phyloP scores from a whole-genome alignment of 441 rosid species.

The Croton setiger region DNA sequence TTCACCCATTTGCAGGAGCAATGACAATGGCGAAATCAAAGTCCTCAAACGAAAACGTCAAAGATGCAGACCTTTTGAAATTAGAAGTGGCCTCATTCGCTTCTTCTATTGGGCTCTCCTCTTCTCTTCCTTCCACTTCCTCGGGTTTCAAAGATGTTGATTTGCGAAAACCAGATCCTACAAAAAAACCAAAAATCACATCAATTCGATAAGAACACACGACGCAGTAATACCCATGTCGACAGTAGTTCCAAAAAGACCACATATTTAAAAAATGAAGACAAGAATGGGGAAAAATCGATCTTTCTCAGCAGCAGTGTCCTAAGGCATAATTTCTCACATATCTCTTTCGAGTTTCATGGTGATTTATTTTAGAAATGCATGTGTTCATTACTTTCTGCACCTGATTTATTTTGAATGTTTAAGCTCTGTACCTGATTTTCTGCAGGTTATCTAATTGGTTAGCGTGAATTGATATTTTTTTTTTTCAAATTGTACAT shows the following conservation, averaged over 20 bases:
- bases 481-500: too few species aligned
- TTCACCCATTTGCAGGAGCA: not conserved
- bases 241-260: conserved; percentile 3
- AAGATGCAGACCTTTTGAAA: conserved; percentile 38
- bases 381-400: too few species aligned
- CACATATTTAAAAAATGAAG: conserved; percentile 12
- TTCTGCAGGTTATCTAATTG: too few species aligned
- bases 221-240: not conserved
- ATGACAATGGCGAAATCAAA: conserved; percentile 34
- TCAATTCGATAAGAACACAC: not conserved
- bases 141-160: conserved; percentile 69
- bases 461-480: too few species aligned
- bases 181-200: conserved; percentile 27
- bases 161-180: conserved; percentile 51
- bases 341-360: too few species aligned
- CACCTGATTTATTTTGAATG: too few species aligned
- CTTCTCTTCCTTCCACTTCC: conserved; percentile 38
- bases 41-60: conserved; percentile 4
- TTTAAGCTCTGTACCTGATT: too few species aligned
- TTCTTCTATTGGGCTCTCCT: conserved; percentile 67
- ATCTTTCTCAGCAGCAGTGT: conserved; percentile 17
- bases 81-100: conserved; percentile 77
- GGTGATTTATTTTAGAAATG: too few species aligned
- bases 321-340: too few species aligned
- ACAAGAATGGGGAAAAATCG: conserved; percentile 12